These are phyloP conservation scores for Rhynchospora pubera DNA, from an alignment of 176 grass and related monocot species.

Conservation along the genomic window DNA sequence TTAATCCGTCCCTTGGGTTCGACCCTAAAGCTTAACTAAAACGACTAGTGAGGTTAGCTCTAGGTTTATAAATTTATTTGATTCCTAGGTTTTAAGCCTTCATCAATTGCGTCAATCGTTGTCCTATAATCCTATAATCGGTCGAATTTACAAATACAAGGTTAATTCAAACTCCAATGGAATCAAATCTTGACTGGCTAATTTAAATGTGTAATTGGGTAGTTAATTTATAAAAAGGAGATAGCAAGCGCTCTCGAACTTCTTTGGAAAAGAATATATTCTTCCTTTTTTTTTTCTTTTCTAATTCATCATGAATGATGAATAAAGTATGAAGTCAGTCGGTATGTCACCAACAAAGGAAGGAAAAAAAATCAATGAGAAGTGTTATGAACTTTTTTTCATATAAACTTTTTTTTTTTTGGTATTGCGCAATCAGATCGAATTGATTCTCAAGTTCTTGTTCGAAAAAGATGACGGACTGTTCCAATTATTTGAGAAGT, in stretches of 20 bases:
- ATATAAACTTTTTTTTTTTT: not conserved
- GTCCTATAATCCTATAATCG: too few relatives aligned
- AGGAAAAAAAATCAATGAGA: not conserved
- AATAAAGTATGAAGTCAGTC: not conserved
- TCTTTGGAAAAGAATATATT: not conserved
- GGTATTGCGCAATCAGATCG: not conserved
- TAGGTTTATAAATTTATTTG: too few relatives aligned
- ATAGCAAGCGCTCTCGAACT: not conserved
- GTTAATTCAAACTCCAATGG: not conserved
- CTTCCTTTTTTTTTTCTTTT: not conserved
- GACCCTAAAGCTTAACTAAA: too few relatives aligned
- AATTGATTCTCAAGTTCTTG: not conserved
- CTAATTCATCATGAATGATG: not conserved
- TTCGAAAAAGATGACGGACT: not conserved
- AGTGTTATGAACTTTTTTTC: not conserved
- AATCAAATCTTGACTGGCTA: too few relatives aligned
- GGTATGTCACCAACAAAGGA: not conserved
- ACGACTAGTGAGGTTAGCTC: too few relatives aligned
- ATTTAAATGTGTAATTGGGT: not conserved
- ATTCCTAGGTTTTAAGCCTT: too few relatives aligned
- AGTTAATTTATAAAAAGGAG: not conserved
- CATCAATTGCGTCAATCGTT: too few relatives aligned
- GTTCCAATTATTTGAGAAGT: too few relatives aligned
- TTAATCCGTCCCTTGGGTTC: too few relatives aligned
- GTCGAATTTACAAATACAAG: not conserved